Evolutionary conservation across 768 basidiomycete genomes (phyloP), one percentile per base, ranked within the genome.

Genomic region (Glaciozyma antarctica): DNA sequence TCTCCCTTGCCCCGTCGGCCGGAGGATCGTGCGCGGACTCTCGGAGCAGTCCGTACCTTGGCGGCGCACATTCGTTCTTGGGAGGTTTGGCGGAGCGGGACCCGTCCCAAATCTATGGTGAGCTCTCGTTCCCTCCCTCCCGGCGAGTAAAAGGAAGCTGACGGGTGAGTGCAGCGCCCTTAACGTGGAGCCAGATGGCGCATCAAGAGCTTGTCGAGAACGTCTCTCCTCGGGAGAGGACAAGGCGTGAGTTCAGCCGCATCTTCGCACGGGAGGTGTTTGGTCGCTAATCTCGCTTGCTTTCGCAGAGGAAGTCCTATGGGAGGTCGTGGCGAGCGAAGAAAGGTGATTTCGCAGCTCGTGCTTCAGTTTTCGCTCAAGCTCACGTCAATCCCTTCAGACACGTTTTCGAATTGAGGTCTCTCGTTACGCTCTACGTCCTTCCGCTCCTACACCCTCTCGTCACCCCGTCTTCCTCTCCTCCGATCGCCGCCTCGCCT

Each of bases 311-410:
- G 5, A 45, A 8, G n/a, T 41, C 8, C 48, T 12, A 13, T 65
- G 74, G 74, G 74, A 75, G 53, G 72, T 75, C 21, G 74, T 75
- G 3, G 71, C 71, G 17, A 71, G 70, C 44, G 74, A 75, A 45
- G 74, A 75, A 10, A 58, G 74, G 72, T 73, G 21, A 38, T 67
- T 61, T 9, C 38, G 45, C 15, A 28, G 10, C 47, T 47, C 19
- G 13, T 28, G 41, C 6, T 26, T 32, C 10, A 1, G 30, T 21
- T 21, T 28, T 8, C 5, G n/a, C 7, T 15, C 22, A 32, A 10
- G 24, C 54, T 7, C 19, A 21, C 24, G 6, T 4, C 16, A 12
- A 15, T 26, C 0, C 41, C 13, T 22, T 5, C 64, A 74, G 73
- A 54, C 73, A 75, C 57, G 74, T 75, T 28, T 61, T 57, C 26